Base-by-base conservation (phyloP, 257 asterid genomes). In the Solanum commersonii region DNA sequence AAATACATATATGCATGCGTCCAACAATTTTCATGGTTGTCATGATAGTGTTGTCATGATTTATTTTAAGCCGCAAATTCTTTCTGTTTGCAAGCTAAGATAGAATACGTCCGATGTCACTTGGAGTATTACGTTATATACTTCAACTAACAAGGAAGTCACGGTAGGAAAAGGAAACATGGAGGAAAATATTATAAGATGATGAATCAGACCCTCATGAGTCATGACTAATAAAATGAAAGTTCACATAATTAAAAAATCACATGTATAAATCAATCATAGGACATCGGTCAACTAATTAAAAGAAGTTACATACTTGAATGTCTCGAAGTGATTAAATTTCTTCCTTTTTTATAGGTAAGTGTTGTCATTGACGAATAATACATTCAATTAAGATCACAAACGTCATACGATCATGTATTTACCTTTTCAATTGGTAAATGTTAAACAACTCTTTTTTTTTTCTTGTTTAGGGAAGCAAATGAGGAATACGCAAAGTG, bases 401-500 rank as follows among this genome's bases (percentile, higher is more conserved):
- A 52, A 52, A 52, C 23, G 8, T 49, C 20, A 46, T 52, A 16
- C 2, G 4, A 52, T 52, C 10, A 16, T 52, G 1, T 52, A 52
- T 52, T 52, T 52, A 52, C 23, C 23, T 52, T 52, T 52, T 52
- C 23, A 52, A 49, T 15, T 49, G 60, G 20, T 49, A 49, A 49
- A 49, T 49, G 3, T 15, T 49, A 15, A 49, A 49, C 23, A 52
- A 52, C 63, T 52, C 23, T 5, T 2, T 20, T 20, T 49, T 14
- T 18, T 56, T 12, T 49, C 2, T 31, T 60, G 1, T 71, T 37
- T 92, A 96, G 98, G 86, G 94, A 93, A 63, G 94, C 91, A 40
- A 96, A 91, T 40, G 94, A 94, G 81, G 96, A 93, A 87, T 95
- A 95, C 15, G 90, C 90, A 1, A n/a, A 71, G 88, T 92, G 87